Base-by-base conservation (phyloP, 345 rosid species). In the Euphorbia peplus region DNA sequence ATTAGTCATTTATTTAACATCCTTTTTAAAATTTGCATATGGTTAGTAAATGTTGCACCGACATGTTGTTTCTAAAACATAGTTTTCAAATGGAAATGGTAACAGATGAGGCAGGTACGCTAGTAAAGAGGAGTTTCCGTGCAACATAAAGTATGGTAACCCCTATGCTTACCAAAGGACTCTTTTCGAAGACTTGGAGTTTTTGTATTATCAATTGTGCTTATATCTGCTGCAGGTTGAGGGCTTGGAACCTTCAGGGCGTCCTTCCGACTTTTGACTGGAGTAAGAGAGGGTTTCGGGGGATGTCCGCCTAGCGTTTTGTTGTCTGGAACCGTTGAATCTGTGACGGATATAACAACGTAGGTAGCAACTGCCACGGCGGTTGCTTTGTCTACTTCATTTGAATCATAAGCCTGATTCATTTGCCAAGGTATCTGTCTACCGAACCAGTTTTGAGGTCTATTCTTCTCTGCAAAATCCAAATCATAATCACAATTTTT, bases 291-390 rank as follows among this genome's bases (percentile, higher is more conserved):
- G 30, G 74, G 48, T 39, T 73, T 48, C n/a, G 71, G 63, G 12
- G 71, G 63, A 9, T 46, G 26, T 37, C 8, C 53, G 29, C 64
- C 57, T 8, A 19, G 42, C 32, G 41, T 68, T 69, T 37, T 76
- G 60, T 66, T 46, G 37, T 48, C 75, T 15, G 54, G 69, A 41
- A 44, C 39, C 63, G 24, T 55, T 22, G 73, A 28, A 18, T 69
- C 79, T 69, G 76, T 55, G 1, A 70, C 19, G 3, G 64, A 59
- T 44, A 50, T 39, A 39, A 85, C 73, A 16, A 73, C 88, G 44
- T 66, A 76, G 24, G 87, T 80, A 11, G 88, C 80, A 18, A 90
- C 90, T 57, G 87, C 88, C 22, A 78, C 87, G 1, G 85, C 85
- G 9, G 70, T 51, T 13, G 68, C 85, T 25, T 68, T 60, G 32